Base-by-base conservation (phyloP, 2,329 filamentous ascomycete genomes). In the Nigrospora sphaerica region DNA sequence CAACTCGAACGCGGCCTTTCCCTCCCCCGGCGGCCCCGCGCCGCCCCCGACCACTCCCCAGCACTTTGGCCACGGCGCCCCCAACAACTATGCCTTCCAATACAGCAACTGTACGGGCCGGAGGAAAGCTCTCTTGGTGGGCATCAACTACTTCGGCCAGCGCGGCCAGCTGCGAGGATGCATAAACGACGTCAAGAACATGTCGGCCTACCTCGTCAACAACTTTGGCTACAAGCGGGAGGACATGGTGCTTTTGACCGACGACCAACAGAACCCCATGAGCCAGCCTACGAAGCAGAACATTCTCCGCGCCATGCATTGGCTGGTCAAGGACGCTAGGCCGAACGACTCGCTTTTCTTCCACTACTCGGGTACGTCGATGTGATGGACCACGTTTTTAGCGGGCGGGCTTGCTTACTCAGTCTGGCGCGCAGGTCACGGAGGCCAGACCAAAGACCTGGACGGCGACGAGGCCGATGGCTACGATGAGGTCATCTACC, bases 141-240 rank as follows among this genome's bases (percentile, higher is more conserved):
- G 92, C 46, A 95, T 96, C 73, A 96, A 96, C 70, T 96, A 97
- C 69, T 96, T 96, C 62, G 84, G 86, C 44, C 91, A 96, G 69
- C 82, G 88, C 48, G 91, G 91, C 28, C 88, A 96, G 72, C 75
- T 96, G 41, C 78, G 90, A 48, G 92, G 92, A 39, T 97, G 92
- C 62, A 96, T 96, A 73, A 96, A 97, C 62, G 92, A 97, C 63
- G 92, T 96, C 38, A 88, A 91, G 69, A 96, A 96, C 71, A 95
- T 97, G 89, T 95, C 90, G 18, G 78, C 79, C 42, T 97, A 95
- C 62, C 73, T 97, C 48, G 88, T 88, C 52, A 82, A 91, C 65
- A 83, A 89, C 61, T 96, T 95, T 65, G 87, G 87, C 31, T 97
- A 97, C 66, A 90, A 89, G 68, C 77, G 90, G 48, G 92, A 96